Evolutionary conservation across 306 rosid species (phyloP).

Genomic region (Trifolium dubium): DNA sequence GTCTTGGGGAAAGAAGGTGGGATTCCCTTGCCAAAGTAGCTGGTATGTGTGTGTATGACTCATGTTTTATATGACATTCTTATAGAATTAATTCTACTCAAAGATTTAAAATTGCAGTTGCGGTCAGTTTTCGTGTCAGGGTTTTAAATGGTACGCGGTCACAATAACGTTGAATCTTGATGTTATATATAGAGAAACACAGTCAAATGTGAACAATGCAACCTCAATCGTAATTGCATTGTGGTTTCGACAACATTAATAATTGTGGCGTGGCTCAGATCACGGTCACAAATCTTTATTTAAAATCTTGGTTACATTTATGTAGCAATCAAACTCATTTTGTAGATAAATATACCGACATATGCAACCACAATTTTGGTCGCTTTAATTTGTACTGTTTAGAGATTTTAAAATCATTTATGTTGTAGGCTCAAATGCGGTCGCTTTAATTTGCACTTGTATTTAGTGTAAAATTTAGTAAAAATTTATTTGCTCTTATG

Average conservation of each 20-base stretch:
- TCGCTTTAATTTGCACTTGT: neutral
- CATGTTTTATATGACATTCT: neutral
- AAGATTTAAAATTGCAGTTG: too few relatives aligned
- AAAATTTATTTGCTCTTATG: neutral
- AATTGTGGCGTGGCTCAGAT: neutral
- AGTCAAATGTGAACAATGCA: neutral
- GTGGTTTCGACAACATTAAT: neutral
- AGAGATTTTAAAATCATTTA: neutral
- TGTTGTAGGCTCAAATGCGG: neutral
- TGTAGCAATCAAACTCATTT: neutral
- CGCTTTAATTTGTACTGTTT: too few relatives aligned
- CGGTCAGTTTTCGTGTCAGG: neutral
- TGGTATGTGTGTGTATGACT: conserved; percentile 47
- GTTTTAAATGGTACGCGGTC: too few relatives aligned
- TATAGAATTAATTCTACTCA: neutral
- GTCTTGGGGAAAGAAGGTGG: conserved; percentile 68
- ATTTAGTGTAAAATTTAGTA: neutral
- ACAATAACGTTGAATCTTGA: too few relatives aligned
- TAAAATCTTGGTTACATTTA: neutral
- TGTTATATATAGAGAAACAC: neutral
- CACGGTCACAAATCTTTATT: neutral
- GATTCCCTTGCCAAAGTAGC: conserved; percentile 74
- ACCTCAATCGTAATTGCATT: neutral
- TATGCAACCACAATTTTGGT: neutral
- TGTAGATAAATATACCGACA: too few relatives aligned